Conservation (phyloP, 352 stramenopile species). For the Phytopythium oedochilum region DNA sequence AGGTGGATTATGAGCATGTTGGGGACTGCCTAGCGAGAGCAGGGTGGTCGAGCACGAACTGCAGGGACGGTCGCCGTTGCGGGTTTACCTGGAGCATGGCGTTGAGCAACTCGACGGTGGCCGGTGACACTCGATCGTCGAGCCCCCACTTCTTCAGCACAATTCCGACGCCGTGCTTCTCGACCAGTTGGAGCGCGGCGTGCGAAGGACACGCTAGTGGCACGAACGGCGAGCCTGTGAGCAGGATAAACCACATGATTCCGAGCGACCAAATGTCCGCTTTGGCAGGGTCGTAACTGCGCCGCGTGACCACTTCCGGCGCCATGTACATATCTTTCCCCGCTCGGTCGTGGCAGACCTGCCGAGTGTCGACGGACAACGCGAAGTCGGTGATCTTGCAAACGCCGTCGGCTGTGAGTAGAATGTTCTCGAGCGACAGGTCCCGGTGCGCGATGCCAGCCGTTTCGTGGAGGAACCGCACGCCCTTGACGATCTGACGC, state of each 20-base stretch:
- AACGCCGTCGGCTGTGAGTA: constrained; percentile 14
- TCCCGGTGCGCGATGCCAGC: constrained; percentile 47
- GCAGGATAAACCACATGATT: constrained; percentile 61
- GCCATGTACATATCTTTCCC: constrained; percentile 68
- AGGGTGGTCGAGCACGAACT: neutral
- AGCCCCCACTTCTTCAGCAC: neutral
- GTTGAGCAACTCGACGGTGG: neutral
- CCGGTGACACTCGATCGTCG: neutral
- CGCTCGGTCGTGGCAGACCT: constrained; percentile 1
- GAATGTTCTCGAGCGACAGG: constrained; percentile 52
- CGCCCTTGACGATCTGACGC: constrained; percentile 27
- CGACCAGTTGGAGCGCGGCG: neutral
- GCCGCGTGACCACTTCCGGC: constrained; percentile 37
- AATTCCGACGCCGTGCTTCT: neutral
- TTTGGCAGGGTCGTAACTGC: constrained; percentile 32
- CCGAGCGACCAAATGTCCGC: constrained; percentile 68
- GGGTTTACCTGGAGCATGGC: neutral
- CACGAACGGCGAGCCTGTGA: constrained; percentile 39
- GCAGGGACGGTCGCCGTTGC: neutral
- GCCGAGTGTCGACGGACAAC: constrained; percentile 18
- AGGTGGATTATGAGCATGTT: too few species aligned
- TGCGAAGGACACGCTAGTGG: neutral
- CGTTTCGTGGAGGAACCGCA: constrained; percentile 33
- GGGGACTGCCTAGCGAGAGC: neutral
- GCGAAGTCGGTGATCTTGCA: constrained; percentile 65